phyloP scores from a whole-genome alignment of 345 rosid species.

The Erucastrum elatum region DNA sequence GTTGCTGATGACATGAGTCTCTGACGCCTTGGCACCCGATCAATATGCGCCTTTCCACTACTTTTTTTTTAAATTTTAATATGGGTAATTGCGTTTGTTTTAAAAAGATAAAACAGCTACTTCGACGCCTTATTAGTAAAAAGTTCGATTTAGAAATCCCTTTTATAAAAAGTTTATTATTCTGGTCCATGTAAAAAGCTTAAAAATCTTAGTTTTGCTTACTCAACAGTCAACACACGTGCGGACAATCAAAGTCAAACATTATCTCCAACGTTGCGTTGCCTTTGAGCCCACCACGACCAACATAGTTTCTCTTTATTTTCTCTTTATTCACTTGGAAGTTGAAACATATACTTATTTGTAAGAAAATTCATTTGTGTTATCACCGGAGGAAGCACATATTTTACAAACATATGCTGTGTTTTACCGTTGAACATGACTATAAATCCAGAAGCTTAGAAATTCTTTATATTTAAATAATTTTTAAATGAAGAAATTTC shows the following conservation, averaged over 20 bases:
- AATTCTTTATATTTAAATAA: background rate
- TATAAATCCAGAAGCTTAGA: background rate
- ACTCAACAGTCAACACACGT: slow-evolving; percentile 34
- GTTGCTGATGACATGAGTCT: background rate
- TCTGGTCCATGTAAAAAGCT: background rate
- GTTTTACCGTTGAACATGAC: background rate
- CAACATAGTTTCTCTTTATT: background rate
- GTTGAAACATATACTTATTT: background rate
- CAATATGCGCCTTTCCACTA: background rate
- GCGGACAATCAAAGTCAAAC: slow-evolving; percentile 34
- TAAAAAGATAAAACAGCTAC: background rate
- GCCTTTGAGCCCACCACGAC: slow-evolving; percentile 11
- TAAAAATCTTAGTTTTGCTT: background rate
- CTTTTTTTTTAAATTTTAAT: background rate
- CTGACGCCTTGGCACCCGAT: background rate
- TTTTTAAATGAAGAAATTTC: slow-evolving; percentile 8
- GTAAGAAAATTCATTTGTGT: background rate
- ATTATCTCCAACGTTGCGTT: slow-evolving; percentile 17
- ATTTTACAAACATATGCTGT: background rate
- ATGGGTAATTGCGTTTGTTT: background rate
- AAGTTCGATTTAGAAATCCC: background rate
- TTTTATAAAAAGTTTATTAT: background rate
- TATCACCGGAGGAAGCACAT: background rate
- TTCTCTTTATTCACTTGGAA: slow-evolving; percentile 9
- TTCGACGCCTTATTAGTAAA: background rate